A percentile compares a stretch with the other conserved stretches of the same genome.
These are phyloP conservation scores for Meyerozyma sp. DNA, from an alignment of 1,139 yeast genomes.

Conservation along the genomic window DNA sequence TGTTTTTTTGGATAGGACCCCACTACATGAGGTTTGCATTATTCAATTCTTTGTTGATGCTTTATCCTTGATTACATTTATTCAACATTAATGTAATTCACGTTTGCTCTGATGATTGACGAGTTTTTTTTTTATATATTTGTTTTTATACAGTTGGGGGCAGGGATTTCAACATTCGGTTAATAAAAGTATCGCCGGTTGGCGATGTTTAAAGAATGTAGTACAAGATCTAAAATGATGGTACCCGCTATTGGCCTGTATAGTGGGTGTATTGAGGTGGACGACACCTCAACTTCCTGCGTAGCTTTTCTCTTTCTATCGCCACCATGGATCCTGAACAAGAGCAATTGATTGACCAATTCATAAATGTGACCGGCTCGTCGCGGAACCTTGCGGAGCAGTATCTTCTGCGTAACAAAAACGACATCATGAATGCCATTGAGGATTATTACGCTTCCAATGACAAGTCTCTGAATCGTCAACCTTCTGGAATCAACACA, in stretches of 20 bases:
- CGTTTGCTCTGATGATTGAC: slow-evolving; percentile 17
- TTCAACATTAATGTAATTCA: slow-evolving; percentile 63
- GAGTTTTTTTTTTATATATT: slow-evolving; percentile 15
- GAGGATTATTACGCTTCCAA: slow-evolving; percentile 36
- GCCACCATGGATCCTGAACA: slow-evolving; percentile 18
- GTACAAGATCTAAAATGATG: not conserved
- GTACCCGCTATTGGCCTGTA: not conserved
- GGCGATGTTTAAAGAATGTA: not conserved
- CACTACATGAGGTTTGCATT: slow-evolving; percentile 13
- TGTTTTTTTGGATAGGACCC: slow-evolving; percentile 26
- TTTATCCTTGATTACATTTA: slow-evolving; percentile 48
- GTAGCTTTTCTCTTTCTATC: not conserved
- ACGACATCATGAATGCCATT: slow-evolving; percentile 36
- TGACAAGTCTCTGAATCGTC: slow-evolving; percentile 3
- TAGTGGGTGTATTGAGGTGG: no score
- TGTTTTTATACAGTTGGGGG: slow-evolving; percentile 11
- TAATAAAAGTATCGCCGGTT: slow-evolving; percentile 3
- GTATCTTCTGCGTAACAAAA: slow-evolving; percentile 33
- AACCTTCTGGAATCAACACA: slow-evolving; percentile 28
- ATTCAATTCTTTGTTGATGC: slow-evolving; percentile 33
- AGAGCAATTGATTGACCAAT: slow-evolving; percentile 41
- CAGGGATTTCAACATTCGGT: slow-evolving; percentile 5
- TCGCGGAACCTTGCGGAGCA: slow-evolving; percentile 38
- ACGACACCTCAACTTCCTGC: not conserved
- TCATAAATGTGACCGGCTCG: slow-evolving; percentile 39